A percentile compares a stretch with the other conserved stretches of the same genome.
These are phyloP conservation scores for Ophiostoma ulmi DNA, from an alignment of 2,329 filamentous ascomycete genomes.

Conservation along the genomic window DNA sequence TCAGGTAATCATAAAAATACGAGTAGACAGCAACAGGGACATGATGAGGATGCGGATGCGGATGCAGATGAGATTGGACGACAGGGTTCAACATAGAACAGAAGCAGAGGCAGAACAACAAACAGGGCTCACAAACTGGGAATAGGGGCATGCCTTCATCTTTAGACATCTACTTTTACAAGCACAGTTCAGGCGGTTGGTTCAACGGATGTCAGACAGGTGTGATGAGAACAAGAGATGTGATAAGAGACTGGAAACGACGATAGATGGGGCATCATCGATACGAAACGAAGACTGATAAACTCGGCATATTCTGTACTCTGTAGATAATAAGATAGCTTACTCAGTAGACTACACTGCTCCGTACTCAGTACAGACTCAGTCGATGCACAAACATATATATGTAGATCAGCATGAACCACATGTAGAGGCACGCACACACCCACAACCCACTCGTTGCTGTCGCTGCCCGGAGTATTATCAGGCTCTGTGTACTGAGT, in stretches of 20 bases:
- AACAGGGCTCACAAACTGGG: neutral
- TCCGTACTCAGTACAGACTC: no score
- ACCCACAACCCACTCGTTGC: neutral
- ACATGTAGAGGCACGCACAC: neutral
- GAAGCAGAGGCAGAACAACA: neutral
- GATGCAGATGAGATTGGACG: neutral
- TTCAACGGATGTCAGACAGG: neutral
- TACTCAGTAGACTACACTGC: neutral
- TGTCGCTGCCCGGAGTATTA: neutral
- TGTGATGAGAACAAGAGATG: neutral
- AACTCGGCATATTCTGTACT: no score
- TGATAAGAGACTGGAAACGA: neutral
- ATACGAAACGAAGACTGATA: neutral
- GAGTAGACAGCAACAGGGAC: neutral
- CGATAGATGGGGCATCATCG: neutral
- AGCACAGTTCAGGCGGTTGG: neutral
- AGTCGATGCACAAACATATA: neutral
- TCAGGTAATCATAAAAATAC: neutral
- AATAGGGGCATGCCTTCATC: neutral
- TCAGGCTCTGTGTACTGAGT: neutral
- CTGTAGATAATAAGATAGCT: neutral
- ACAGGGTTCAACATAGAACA: neutral
- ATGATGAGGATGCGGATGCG: neutral
- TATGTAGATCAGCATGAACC: neutral
- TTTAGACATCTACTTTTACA: neutral